Base-by-base conservation (phyloP, 148 eudicot genomes). In the Rhododendron kiyosumense region DNA sequence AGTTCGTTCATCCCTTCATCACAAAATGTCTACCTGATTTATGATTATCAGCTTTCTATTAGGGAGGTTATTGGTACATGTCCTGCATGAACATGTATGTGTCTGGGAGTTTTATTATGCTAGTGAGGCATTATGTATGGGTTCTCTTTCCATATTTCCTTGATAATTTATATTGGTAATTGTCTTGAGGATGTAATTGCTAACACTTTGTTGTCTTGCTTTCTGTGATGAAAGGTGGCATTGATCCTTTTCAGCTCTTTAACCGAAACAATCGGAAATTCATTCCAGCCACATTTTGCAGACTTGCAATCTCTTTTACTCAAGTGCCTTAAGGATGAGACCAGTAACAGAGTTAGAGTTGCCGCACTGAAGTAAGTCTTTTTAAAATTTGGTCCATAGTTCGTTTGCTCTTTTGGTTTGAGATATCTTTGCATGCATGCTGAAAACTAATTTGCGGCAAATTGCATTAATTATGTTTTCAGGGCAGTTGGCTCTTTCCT, bases 401-500 rank as follows among this genome's bases (percentile, higher is more conserved):
- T 76, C 81, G 12, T 76, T 79, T 46, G 51, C 22, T 7, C 77
- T 84, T 69, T 45, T 30, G 51, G 45, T 80, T 32, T n/a, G 78
- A 69, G 22, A 28, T 86, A 41, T 20, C 49, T 18, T 59, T 61
- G 63, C 59, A 30, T 89, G 80, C 38, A 38, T 34, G 46, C 36
- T 82, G 3, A 78, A 1, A 26, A 32, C 5, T 22, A 30, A 78
- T 80, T 65, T 78, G 24, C 86, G 75, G 79, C 76, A 81, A 81
- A 52, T 81, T 78, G 54, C 85, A 73, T 78, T 86, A 32, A 77
- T 89, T 57, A 22, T 83, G 78, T 84, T 86, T 52, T 20, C 93
- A 96, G 99, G 97, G 98, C 99, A 84, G 94, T 96, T 85, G 99
- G 99, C 49, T 94, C 99, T 83, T 96, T 96, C 90, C 91, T 96